A percentile compares a stretch with the other conserved stretches of the same genome.
phyloP scores from a whole-genome alignment of 1,139 yeast genomes.

The Candida albicans region DNA sequence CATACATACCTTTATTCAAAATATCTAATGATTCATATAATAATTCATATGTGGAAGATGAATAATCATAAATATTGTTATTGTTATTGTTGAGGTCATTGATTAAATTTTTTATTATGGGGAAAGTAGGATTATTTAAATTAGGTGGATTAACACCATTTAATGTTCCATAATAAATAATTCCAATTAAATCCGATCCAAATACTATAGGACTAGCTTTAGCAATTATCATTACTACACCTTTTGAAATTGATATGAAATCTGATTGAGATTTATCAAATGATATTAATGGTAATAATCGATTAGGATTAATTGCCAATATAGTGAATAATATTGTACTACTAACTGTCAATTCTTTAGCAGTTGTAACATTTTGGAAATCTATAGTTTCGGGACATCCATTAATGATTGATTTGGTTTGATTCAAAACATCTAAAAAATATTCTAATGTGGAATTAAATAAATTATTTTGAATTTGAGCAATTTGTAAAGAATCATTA shows the following conservation, averaged over 20 bases:
- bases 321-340: constrained; percentile 27
- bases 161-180: constrained; percentile 13
- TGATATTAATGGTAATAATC: constrained; percentile 27
- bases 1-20: constrained; percentile 8
- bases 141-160: constrained; percentile 9
- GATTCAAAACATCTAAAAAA: constrained; percentile 21
- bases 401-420: constrained; percentile 6
- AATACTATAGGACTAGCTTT: constrained; percentile 15
- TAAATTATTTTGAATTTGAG: constrained; percentile 4
- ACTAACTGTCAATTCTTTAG: constrained; percentile 24
- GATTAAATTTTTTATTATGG: constrained; percentile 19
- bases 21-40: constrained; percentile 3
- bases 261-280: constrained; percentile 19
- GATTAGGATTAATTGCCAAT: constrained; percentile 34
- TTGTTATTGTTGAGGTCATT: constrained; percentile 12
- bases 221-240: constrained; percentile 18
- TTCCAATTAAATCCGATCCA: constrained; percentile 18
- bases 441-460: constrained; percentile 22
- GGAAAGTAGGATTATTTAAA: constrained; percentile 13
- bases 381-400: too few relatives aligned
- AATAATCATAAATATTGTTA: too few relatives aligned
- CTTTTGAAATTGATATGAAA: constrained; percentile 21
- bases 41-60: not conserved
- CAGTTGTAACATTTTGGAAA: constrained; percentile 10
- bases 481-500: too few relatives aligned